phyloP scores from a whole-genome alignment of 352 stramenopile species.

The Pythium monospermum region DNA sequence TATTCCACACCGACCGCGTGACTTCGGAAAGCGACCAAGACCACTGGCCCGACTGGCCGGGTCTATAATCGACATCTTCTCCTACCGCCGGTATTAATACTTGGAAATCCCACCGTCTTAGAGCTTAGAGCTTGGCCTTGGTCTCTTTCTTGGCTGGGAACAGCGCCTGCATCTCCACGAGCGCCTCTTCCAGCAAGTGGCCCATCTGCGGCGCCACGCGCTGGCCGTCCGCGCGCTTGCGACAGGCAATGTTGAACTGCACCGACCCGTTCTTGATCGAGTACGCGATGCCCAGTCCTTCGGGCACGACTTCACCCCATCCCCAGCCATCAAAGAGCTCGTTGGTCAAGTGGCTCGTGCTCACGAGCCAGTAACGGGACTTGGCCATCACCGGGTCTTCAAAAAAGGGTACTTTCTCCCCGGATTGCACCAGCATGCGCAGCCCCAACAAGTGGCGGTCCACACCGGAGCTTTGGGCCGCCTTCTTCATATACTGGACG shows the following conservation, averaged over 20 bases:
- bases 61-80: conserved; percentile 23
- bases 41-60: conserved; percentile 60
- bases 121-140: conserved; percentile 33
- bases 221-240: conserved; percentile 26
- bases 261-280: conserved; percentile 76
- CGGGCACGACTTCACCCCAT: conserved; percentile 76
- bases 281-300: conserved; percentile 77
- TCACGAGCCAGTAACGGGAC: conserved; percentile 74
- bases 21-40: conserved; percentile 44
- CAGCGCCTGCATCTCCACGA: conserved; percentile 76
- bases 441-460: conserved; percentile 94
- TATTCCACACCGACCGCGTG: conserved; percentile 80
- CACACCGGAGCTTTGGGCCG: conserved; percentile 77
- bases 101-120: neutral
- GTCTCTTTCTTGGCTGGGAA: conserved; percentile 26
- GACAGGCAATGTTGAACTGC: conserved; percentile 82
- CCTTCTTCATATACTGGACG: conserved; percentile 67
- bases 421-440: conserved; percentile 43
- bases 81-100: no score
- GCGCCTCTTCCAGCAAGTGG: conserved; percentile 68
- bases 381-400: conserved; percentile 62
- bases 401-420: conserved; percentile 60
- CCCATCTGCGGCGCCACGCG: conserved; percentile 56
- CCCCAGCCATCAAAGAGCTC: conserved; percentile 82
- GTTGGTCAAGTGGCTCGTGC: conserved; percentile 77